A percentile compares a stretch with the other conserved stretches of the same genome.
These are phyloP conservation scores for Eucalyptus lansdowneana DNA, from an alignment of 345 rosid species.

Conservation along the genomic window DNA sequence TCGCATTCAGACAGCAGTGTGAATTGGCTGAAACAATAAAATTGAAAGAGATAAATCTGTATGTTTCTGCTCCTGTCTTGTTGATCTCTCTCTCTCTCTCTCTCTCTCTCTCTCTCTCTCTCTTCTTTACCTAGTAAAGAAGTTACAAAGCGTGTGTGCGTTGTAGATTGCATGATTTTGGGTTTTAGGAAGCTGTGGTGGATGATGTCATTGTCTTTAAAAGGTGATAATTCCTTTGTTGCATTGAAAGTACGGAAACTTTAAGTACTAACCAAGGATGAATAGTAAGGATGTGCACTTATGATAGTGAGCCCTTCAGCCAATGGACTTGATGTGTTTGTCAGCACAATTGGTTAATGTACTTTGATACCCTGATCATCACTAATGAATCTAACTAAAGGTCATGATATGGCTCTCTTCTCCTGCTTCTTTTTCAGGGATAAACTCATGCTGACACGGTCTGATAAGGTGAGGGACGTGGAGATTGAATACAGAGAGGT, in stretches of 20 bases:
- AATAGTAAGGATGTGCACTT: background rate
- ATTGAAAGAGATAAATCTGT: slow-evolving; percentile 98
- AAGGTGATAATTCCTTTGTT: background rate
- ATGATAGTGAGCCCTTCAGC: background rate
- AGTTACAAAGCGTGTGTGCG: too few species aligned
- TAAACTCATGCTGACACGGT: slow-evolving; percentile 84
- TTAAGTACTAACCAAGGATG: background rate
- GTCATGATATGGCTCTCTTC: background rate
- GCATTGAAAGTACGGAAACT: background rate
- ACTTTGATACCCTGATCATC: background rate
- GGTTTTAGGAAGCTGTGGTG: background rate
- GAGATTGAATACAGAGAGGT: slow-evolving; percentile 84
- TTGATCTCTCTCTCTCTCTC: background rate
- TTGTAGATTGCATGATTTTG: background rate
- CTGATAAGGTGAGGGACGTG: slow-evolving; percentile 85
- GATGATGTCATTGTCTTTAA: background rate
- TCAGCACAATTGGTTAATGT: background rate
- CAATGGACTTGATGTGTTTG: background rate
- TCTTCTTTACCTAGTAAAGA: too few species aligned
- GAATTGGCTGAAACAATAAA: slow-evolving; percentile 93
- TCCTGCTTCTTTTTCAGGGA: slow-evolving; percentile 35
- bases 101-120: background rate
- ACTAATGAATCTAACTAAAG: background rate
- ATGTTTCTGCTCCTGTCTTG: slow-evolving; percentile 9
- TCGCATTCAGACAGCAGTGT: slow-evolving; percentile 87